Conservation (phyloP, 306 rosid species). For the Mimosa pudica region DNA sequence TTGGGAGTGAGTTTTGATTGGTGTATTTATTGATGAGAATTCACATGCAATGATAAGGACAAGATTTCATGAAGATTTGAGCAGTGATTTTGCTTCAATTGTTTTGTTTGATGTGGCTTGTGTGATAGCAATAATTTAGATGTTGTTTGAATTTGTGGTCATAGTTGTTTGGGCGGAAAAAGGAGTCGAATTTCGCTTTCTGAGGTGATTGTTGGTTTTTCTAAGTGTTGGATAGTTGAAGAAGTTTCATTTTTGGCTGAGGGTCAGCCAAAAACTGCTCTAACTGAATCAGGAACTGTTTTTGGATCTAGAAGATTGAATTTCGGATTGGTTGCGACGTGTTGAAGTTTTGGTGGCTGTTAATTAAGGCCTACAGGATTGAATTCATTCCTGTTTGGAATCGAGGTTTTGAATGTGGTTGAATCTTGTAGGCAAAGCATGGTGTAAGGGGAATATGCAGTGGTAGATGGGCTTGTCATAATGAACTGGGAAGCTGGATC, state of each 20-base stretch:
- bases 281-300: slow-evolving; percentile 38
- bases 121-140: slow-evolving; percentile 26
- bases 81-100: slow-evolving; percentile 24
- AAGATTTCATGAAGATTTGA: slow-evolving; percentile 34
- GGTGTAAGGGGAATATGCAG: slow-evolving; percentile 44
- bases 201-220: slow-evolving; percentile 31
- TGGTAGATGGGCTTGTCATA: slow-evolving; percentile 61
- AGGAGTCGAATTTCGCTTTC: slow-evolving; percentile 26
- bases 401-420: slow-evolving; percentile 41
- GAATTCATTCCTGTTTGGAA: slow-evolving; percentile 20
- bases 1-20: slow-evolving; percentile 39
- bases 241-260: slow-evolving; percentile 30
- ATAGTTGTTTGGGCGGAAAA: slow-evolving; percentile 30
- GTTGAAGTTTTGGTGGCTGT: slow-evolving; percentile 22
- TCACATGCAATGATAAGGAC: slow-evolving; percentile 27
- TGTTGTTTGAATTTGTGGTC: slow-evolving; percentile 25
- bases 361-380: slow-evolving; percentile 28
- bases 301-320: slow-evolving; percentile 39
- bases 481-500: slow-evolving; percentile 50
- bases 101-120: slow-evolving; percentile 36
- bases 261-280: slow-evolving; percentile 38
- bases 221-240: slow-evolving; percentile 15
- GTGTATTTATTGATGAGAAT: slow-evolving; percentile 1
- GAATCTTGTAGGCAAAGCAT: slow-evolving; percentile 34
- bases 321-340: slow-evolving; percentile 11